Evolutionary conservation across 1,284 basidiomycete genomes (phyloP).

Genomic region (Volvariella surrecta): DNA sequence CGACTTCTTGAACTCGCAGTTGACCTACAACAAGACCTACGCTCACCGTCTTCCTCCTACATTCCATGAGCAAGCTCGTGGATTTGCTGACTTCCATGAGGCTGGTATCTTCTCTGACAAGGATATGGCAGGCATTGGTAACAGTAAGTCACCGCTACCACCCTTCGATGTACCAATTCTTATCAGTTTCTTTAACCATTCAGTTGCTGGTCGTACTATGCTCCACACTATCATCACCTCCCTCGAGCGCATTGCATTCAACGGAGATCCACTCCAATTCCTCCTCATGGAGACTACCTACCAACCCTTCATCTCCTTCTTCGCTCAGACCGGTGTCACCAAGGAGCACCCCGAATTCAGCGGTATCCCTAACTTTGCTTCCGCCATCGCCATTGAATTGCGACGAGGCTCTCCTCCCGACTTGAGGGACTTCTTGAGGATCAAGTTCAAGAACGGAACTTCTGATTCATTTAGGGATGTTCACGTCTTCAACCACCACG

Average conservation of each 20-base stretch:
- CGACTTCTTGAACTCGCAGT: slow-evolving; percentile 70
- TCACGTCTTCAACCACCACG: slow-evolving; percentile 60
- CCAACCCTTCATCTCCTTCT: slow-evolving; percentile 84
- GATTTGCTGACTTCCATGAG: slow-evolving; percentile 74
- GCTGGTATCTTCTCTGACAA: slow-evolving; percentile 64
- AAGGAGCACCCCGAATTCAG: slow-evolving; percentile 48
- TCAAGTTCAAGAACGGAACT: slow-evolving; percentile 85
- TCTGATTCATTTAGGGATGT: slow-evolving; percentile 46
- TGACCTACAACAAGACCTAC: slow-evolving; percentile 74
- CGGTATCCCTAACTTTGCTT: slow-evolving; percentile 71
- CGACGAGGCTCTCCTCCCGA: slow-evolving; percentile 66
- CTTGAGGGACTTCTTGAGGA: slow-evolving; percentile 67
- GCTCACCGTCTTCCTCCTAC: slow-evolving; percentile 64
- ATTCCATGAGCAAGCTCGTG: slow-evolving; percentile 59
- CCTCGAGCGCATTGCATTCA: slow-evolving; percentile 70
- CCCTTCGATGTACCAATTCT: neutral
- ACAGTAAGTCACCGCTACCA: slow-evolving; percentile 39
- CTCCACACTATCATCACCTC: slow-evolving; percentile 62
- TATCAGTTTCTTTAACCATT: slow-evolving; percentile 1
- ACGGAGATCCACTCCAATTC: slow-evolving; percentile 71
- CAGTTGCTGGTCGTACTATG: slow-evolving; percentile 75
- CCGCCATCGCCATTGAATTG: slow-evolving; percentile 74
- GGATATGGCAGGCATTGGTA: slow-evolving; percentile 59
- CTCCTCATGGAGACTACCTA: slow-evolving; percentile 73
- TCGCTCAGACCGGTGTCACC: slow-evolving; percentile 64